These are phyloP conservation scores for Debaryomycetaceae sp. DNA, from an alignment of 1,139 yeast genomes.

Conservation along the genomic window DNA sequence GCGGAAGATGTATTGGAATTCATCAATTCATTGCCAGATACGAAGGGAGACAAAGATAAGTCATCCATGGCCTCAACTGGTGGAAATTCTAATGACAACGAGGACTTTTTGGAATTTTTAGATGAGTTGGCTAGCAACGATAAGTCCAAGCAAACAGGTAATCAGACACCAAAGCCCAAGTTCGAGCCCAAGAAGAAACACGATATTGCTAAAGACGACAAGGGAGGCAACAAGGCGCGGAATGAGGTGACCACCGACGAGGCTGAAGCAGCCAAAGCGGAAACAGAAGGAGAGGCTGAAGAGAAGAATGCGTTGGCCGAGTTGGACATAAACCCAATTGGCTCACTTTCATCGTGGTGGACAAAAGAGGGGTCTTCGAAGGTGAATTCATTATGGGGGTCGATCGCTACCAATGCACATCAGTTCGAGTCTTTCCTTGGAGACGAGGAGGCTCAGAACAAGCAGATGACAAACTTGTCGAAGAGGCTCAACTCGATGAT, in stretches of 20 bases:
- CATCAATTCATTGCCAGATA: conserved; percentile 81
- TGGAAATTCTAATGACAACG: conserved; percentile 37
- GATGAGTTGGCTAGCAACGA: conserved; percentile 70
- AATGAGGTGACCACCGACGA: conserved; percentile 7
- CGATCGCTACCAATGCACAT: conserved; percentile 45
- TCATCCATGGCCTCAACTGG: conserved; percentile 25
- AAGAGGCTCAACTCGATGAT: conserved; percentile 34
- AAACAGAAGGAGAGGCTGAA: conserved; percentile 2
- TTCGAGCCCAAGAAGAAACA: conserved; percentile 26
- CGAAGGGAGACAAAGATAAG: conserved; percentile 31
- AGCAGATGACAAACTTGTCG: conserved; percentile 28
- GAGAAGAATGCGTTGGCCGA: conserved; percentile 11
- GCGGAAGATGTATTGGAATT: conserved; percentile 87
- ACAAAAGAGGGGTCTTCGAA: conserved; percentile 69
- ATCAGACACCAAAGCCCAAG: conserved; percentile 14
- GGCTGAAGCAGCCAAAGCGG: conserved; percentile 2
- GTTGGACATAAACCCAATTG: conserved; percentile 57
- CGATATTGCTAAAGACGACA: conserved; percentile 7
- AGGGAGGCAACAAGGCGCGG: conserved; percentile 6
- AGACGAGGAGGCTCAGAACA: conserved; percentile 20
- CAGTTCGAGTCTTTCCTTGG: conserved; percentile 34
- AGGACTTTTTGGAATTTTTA: conserved; percentile 80
- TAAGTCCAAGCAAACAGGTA: conserved; percentile 19
- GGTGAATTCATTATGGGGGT: conserved; percentile 68
- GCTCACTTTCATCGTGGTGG: conserved; percentile 81